These are phyloP conservation scores for Ilex aquifolium DNA, from an alignment of 257 asterid species.

Conservation along the genomic window DNA sequence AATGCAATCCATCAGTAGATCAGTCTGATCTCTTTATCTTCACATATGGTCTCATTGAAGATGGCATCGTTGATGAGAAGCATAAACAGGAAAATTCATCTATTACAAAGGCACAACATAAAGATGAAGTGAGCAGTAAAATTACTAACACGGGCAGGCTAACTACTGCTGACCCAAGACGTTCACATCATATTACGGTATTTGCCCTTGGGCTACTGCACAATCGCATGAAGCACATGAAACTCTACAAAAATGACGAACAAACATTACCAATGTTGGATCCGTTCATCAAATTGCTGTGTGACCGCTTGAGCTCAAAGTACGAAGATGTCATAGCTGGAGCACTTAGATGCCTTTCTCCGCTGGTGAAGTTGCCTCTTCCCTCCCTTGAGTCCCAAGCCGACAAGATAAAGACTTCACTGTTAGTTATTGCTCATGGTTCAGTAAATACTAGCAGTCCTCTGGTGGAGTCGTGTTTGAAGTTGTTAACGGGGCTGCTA, in stretches of 20 bases:
- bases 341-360: constrained; percentile 66
- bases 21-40: constrained; percentile 66
- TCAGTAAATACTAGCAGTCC: constrained; percentile 54
- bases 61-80: constrained; percentile 42
- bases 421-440: constrained; percentile 74
- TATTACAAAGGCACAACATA: constrained; percentile 12
- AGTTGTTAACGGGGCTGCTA: constrained; percentile 64
- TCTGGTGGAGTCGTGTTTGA: constrained; percentile 71
- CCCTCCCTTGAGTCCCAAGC: constrained; percentile 68
- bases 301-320: constrained; percentile 69
- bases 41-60: constrained; percentile 56
- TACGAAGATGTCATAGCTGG: constrained; percentile 60
- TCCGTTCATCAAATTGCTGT: constrained; percentile 61
- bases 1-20: constrained; percentile 69
- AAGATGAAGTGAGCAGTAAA: constrained; percentile 26
- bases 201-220: constrained; percentile 80
- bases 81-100: constrained; percentile 23
- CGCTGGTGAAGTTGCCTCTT: constrained; percentile 64
- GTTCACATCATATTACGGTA: constrained; percentile 61
- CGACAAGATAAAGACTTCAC: constrained; percentile 63
- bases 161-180: constrained; percentile 44
- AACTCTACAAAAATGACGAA: constrained; percentile 42
- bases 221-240: constrained; percentile 54
- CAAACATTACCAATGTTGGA: constrained; percentile 56
- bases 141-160: constrained; percentile 29